Percentiles rank a stretch among this genome's conserved stretches.
Evolutionary conservation across 805 yeast species (phyloP).

Genomic region (Wickerhamiella azymoides): DNA sequence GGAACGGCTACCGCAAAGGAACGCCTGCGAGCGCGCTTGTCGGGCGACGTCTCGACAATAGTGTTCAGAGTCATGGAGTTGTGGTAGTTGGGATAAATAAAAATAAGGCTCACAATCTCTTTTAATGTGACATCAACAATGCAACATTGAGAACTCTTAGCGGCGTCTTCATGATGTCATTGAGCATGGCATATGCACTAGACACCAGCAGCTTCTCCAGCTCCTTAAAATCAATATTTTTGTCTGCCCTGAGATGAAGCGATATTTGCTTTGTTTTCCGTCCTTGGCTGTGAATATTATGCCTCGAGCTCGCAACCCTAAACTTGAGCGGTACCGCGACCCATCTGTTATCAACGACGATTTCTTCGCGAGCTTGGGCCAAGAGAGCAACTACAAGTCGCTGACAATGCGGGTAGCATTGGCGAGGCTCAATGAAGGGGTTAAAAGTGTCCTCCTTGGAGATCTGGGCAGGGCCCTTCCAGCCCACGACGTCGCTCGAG

Average conservation of each 20-base stretch:
- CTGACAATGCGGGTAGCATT: conserved; percentile 9
- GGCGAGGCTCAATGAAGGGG: conserved; percentile 3
- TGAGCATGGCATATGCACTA: conserved; percentile 1
- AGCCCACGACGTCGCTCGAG: conserved; percentile 4
- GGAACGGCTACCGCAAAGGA: too few species aligned
- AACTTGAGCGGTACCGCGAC: conserved; percentile 12
- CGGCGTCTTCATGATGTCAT: background rate
- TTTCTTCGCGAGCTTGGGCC: conserved; percentile 16
- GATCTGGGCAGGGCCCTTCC: conserved; percentile 18
- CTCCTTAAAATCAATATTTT: background rate
- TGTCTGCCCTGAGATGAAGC: background rate
- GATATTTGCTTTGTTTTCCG: conserved; percentile 10
- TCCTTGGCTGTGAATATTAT: background rate
- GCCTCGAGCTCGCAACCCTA: background rate
- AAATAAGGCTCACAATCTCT: background rate
- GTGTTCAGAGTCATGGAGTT: too few species aligned
- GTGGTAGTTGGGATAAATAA: too few species aligned
- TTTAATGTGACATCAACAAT: background rate
- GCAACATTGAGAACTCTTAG: conserved; percentile 7
- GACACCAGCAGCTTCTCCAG: background rate
- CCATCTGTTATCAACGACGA: conserved; percentile 19
- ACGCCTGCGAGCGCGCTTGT: too few species aligned
- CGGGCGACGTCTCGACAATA: too few species aligned
- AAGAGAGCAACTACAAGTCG: conserved; percentile 15
- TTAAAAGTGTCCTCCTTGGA: conserved; percentile 22